A percentile compares a stretch with the other conserved stretches of the same genome.
Conservation (phyloP, 192 early-diverging fungal genomes). For the Mortierella antarctica region DNA sequence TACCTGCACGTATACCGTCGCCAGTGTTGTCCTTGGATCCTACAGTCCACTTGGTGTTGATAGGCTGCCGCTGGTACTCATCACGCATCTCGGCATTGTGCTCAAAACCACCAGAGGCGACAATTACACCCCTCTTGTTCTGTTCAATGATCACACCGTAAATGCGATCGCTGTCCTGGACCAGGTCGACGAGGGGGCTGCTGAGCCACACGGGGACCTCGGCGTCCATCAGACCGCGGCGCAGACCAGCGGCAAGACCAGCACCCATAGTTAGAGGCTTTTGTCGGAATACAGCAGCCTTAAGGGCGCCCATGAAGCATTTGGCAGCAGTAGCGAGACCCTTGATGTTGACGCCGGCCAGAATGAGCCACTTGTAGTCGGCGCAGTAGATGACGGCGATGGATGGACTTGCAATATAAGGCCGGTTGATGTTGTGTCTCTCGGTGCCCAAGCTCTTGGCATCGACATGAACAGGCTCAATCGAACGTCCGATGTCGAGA, state of each 20-base stretch:
- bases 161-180: slow-evolving; percentile 7
- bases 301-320: background rate
- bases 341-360: slow-evolving; percentile 11
- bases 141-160: slow-evolving; percentile 9
- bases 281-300: background rate
- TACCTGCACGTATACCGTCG: slow-evolving; percentile 15
- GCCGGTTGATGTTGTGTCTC: background rate
- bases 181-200: slow-evolving; percentile 15
- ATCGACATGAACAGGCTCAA: slow-evolving; percentile 9
- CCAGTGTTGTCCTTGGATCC: slow-evolving; percentile 21
- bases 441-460: slow-evolving; percentile 7
- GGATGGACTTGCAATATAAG: background rate
- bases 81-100: slow-evolving; percentile 15
- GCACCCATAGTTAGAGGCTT: slow-evolving; percentile 14
- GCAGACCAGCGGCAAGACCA: slow-evolving; percentile 9
- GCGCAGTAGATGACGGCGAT: background rate
- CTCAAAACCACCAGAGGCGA: slow-evolving; percentile 16
- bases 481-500: slow-evolving; percentile 6
- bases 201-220: slow-evolving; percentile 11
- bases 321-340: slow-evolving; percentile 3
- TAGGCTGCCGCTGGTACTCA: slow-evolving; percentile 21
- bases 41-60: slow-evolving; percentile 6
- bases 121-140: slow-evolving; percentile 10
- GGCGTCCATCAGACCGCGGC: slow-evolving; percentile 11
- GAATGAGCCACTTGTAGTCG: slow-evolving; percentile 22